Percentiles rank a stretch among this genome's conserved stretches.
Evolutionary conservation across 305 asterid species (phyloP).

Genomic region (Andrographis paniculata): DNA sequence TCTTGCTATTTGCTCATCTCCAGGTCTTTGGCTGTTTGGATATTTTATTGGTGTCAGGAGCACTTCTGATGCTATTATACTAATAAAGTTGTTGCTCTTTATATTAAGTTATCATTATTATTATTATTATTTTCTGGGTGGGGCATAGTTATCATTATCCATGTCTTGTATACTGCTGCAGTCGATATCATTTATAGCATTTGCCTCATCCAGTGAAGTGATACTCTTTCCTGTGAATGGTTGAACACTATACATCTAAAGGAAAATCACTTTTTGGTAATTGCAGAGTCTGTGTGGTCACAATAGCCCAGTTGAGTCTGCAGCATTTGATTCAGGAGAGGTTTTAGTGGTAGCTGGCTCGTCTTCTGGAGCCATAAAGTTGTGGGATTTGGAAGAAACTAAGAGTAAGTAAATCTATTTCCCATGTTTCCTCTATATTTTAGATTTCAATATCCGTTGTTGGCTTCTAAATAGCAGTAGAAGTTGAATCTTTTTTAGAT

Average conservation of each 20-base stretch:
- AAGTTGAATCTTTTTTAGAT: neutral
- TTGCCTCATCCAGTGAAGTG: too few species aligned
- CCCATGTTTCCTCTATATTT: slow-evolving; percentile 10
- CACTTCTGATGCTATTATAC: too few species aligned
- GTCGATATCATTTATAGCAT: too few species aligned
- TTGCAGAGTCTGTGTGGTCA: slow-evolving; percentile 87
- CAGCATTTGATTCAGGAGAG: slow-evolving; percentile 85
- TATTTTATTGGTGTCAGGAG: neutral
- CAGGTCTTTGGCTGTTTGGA: neutral
- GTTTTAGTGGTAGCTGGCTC: slow-evolving; percentile 90
- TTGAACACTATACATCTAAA: slow-evolving; percentile 18
- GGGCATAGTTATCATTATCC: too few species aligned
- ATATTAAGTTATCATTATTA: too few species aligned
- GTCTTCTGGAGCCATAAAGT: slow-evolving; percentile 88
- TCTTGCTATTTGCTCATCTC: neutral
- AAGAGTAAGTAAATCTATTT: slow-evolving; percentile 51
- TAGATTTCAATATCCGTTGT: too few species aligned
- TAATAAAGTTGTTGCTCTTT: too few species aligned
- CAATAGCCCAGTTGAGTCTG: slow-evolving; percentile 91
- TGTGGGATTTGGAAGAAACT: slow-evolving; percentile 98
- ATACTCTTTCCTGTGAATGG: slow-evolving; percentile 14
- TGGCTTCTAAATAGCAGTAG: slow-evolving; percentile 6
- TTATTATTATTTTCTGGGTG: neutral
- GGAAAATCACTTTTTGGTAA: slow-evolving; percentile 17
- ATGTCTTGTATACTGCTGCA: too few species aligned